These are phyloP conservation scores for Globisporangium yorkense DNA, from an alignment of 352 stramenopile genomes.

Conservation along the genomic window DNA sequence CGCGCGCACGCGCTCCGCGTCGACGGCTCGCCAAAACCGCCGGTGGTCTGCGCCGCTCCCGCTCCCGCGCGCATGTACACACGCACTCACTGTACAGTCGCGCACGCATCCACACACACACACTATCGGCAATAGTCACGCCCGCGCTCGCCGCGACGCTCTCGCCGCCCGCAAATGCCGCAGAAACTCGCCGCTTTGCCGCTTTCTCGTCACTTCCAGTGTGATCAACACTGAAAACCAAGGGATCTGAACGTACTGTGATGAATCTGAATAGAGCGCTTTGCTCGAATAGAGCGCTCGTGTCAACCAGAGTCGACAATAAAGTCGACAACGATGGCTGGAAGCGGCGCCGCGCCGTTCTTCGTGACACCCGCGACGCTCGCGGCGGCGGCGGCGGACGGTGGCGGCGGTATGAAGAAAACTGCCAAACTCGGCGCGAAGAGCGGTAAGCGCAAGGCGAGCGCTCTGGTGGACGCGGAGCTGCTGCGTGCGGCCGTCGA, in stretches of 20 bases:
- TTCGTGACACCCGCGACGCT: conserved; percentile 32
- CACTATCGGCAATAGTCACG: not conserved
- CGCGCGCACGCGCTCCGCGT: conserved; percentile 24
- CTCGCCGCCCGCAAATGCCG: conserved; percentile 9
- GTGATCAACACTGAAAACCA: not conserved
- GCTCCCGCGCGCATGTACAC: not conserved
- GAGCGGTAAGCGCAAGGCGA: conserved; percentile 19
- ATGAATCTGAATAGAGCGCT: not conserved
- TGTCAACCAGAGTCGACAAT: conserved; percentile 1
- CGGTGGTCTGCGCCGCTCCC: conserved; percentile 22
- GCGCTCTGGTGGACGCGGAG: conserved; percentile 14
- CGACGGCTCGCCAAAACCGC: conserved; percentile 66
- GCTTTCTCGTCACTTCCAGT: conserved; percentile 64
- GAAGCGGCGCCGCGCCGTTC: conserved; percentile 26
- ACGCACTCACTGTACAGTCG: not conserved
- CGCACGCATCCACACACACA: not conserved
- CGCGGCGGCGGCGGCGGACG: not conserved
- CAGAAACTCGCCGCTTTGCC: conserved; percentile 18
- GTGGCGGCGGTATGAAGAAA: not conserved
- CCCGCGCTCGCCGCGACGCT: not conserved
- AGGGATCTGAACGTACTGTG: conserved; percentile 1
- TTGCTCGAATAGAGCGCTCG: not conserved
- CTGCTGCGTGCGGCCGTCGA: conserved; percentile 31
- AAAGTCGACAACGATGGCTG: conserved; percentile 27
- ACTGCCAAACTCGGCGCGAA: conserved; percentile 1